These are phyloP conservation scores for Rosa lucieae DNA, from an alignment of 306 rosid species.

Conservation along the genomic window DNA sequence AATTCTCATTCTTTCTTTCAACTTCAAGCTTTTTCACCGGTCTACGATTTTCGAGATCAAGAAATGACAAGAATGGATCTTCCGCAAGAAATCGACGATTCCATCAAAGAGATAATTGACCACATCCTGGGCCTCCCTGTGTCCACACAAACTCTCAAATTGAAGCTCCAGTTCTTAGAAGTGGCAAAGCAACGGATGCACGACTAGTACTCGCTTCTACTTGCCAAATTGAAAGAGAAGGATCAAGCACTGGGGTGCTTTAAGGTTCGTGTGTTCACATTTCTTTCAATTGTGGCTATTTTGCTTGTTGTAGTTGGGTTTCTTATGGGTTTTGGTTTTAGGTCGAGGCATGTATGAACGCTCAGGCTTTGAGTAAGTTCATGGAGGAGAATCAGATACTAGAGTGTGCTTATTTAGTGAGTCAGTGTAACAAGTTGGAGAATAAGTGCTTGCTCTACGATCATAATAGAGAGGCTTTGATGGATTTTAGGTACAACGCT, in stretches of 20 bases:
- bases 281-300: neutral
- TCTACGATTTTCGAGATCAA: slow-evolving; percentile 21
- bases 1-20: neutral
- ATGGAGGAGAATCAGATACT: slow-evolving; percentile 77
- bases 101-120: slow-evolving; percentile 61
- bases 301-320: neutral
- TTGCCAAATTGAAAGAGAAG: slow-evolving; percentile 61
- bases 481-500: slow-evolving; percentile 94
- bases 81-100: slow-evolving; percentile 49
- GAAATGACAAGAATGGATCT: slow-evolving; percentile 49
- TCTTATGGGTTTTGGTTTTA: slow-evolving; percentile 14
- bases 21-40: slow-evolving; percentile 1
- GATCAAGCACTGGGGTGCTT: slow-evolving; percentile 49
- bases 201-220: slow-evolving; percentile 35
- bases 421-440: slow-evolving; percentile 60
- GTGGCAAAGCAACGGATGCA: slow-evolving; percentile 56
- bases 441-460: slow-evolving; percentile 75
- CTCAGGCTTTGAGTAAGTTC: slow-evolving; percentile 80
- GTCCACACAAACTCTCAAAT: slow-evolving; percentile 45
- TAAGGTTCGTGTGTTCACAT: slow-evolving; percentile 43
- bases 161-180: slow-evolving; percentile 64
- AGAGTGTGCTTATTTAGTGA: slow-evolving; percentile 56
- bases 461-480: slow-evolving; percentile 75
- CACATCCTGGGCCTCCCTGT: slow-evolving; percentile 56
- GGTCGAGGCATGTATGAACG: slow-evolving; percentile 76